Evolutionary conservation across 176 grass and related monocot species (phyloP).

Genomic region (Oryza coarctata): DNA sequence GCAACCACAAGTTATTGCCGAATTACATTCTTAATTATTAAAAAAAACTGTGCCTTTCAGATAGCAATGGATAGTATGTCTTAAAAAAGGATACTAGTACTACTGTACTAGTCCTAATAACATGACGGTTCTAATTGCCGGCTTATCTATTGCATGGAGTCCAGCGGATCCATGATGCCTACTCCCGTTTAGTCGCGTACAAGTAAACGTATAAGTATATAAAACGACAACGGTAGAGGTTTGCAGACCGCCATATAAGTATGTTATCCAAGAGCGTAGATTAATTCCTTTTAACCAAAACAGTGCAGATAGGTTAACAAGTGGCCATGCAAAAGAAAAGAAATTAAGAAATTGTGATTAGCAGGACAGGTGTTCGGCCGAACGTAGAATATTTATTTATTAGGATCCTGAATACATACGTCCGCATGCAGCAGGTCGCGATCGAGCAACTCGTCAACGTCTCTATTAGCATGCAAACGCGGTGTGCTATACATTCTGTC

Average conservation of each 20-base stretch:
- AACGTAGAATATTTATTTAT: slow-evolving; percentile 25
- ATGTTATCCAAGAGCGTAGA: slow-evolving; percentile 11
- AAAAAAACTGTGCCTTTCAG: background rate
- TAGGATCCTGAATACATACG: background rate
- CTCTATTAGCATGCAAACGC: background rate
- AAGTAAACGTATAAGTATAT: background rate
- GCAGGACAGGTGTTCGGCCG: slow-evolving; percentile 28
- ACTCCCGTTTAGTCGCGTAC: background rate
- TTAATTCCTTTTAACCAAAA: slow-evolving; percentile 15
- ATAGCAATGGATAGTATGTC: background rate
- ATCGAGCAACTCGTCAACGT: slow-evolving; percentile 15
- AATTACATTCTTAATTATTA: background rate
- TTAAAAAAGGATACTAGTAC: background rate
- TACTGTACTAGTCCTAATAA: background rate
- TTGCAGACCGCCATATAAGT: slow-evolving; percentile 8
- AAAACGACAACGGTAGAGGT: slow-evolving; percentile 31
- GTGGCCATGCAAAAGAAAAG: slow-evolving; percentile 1
- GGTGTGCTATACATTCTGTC: background rate
- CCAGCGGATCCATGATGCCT: background rate
- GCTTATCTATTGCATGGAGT: background rate
- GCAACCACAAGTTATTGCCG: background rate
- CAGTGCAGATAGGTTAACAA: background rate
- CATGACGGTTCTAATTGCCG: background rate
- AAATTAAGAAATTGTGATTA: background rate
- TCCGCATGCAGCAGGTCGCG: slow-evolving; percentile 28